Conservation (phyloP, 257 asterid genomes). For the Fraxinus quadrangulata region DNA sequence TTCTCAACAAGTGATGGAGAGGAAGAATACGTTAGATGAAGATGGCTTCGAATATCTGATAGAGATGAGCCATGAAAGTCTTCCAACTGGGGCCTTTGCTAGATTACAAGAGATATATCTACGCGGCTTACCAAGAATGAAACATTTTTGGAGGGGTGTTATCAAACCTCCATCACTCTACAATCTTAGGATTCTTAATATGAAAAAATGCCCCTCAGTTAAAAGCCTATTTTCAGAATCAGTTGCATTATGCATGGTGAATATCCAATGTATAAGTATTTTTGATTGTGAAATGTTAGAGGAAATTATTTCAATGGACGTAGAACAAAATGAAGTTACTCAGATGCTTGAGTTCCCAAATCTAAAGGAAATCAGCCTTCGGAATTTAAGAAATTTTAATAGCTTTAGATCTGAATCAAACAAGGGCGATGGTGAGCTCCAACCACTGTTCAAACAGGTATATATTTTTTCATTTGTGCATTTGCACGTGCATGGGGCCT, state of each 20-base stretch:
- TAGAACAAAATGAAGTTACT: background rate
- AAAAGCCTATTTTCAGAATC: slow-evolving; percentile 2
- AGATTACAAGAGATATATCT: slow-evolving; percentile 8
- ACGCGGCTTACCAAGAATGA: slow-evolving; percentile 2
- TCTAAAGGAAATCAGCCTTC: background rate
- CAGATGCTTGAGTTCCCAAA: slow-evolving; percentile 2
- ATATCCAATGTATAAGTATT: background rate
- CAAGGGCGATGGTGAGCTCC: background rate
- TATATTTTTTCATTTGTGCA: background rate
- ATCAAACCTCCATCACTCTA: slow-evolving; percentile 14
- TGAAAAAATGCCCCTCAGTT: background rate
- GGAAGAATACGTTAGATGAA: background rate
- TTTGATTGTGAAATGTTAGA: slow-evolving; percentile 2
- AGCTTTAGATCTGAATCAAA: background rate
- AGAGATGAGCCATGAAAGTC: background rate
- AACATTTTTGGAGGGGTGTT: background rate
- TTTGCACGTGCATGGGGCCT: too few relatives aligned
- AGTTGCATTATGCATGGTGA: background rate
- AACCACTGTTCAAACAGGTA: background rate
- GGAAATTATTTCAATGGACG: background rate
- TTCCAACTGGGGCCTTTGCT: slow-evolving; percentile 16
- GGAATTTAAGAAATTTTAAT: slow-evolving; percentile 1
- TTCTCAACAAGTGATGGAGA: background rate
- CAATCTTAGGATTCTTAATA: slow-evolving; percentile 5
- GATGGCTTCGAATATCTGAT: background rate